phyloP scores from a whole-genome alignment of 495 filamentous ascomycete species.

The Oleoguttula mirabilis region DNA sequence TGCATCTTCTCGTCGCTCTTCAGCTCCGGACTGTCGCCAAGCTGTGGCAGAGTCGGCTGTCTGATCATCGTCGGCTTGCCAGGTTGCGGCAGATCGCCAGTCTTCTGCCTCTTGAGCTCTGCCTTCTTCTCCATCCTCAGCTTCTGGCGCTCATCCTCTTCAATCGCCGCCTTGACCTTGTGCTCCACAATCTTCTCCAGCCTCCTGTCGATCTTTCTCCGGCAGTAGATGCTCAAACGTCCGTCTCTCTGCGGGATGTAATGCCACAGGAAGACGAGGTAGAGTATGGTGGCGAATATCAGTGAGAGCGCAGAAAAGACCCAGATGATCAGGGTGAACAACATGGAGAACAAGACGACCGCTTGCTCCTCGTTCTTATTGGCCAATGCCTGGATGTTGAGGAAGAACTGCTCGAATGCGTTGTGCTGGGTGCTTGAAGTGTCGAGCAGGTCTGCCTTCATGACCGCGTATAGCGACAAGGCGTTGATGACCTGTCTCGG shows the following conservation, averaged over 20 bases:
- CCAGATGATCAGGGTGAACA: conserved; percentile 86
- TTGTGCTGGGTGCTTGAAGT: conserved; percentile 35
- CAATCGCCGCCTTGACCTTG: conserved; percentile 77
- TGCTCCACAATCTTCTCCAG: conserved; percentile 65
- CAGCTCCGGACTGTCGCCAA: conserved; percentile 15
- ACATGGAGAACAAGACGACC: conserved; percentile 74
- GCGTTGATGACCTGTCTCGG: conserved; percentile 84
- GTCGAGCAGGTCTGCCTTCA: conserved; percentile 53
- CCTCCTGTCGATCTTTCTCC: conserved; percentile 73
- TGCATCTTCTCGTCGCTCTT: conserved; percentile 41
- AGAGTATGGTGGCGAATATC: conserved; percentile 58
- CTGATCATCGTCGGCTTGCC: conserved; percentile 9
- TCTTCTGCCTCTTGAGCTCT: conserved; percentile 25
- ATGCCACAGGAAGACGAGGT: conserved; percentile 79
- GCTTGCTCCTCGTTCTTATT: conserved; percentile 58
- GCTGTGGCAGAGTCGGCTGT: conserved; percentile 19
- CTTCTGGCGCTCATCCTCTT: conserved; percentile 53
- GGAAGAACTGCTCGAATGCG: conserved; percentile 29
- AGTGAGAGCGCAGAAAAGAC: conserved; percentile 66
- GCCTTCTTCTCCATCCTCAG: conserved; percentile 45
- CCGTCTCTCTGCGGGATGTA: conserved; percentile 70
- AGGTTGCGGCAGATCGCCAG: conserved; percentile 18
- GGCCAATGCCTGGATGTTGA: conserved; percentile 59
- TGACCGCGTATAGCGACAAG: conserved; percentile 72
- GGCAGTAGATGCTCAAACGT: conserved; percentile 72